Evolutionary conservation across 1,284 basidiomycete species (phyloP), one percentile per base, ranked within the genome.

Genomic region (Polyporus tsugae): DNA sequence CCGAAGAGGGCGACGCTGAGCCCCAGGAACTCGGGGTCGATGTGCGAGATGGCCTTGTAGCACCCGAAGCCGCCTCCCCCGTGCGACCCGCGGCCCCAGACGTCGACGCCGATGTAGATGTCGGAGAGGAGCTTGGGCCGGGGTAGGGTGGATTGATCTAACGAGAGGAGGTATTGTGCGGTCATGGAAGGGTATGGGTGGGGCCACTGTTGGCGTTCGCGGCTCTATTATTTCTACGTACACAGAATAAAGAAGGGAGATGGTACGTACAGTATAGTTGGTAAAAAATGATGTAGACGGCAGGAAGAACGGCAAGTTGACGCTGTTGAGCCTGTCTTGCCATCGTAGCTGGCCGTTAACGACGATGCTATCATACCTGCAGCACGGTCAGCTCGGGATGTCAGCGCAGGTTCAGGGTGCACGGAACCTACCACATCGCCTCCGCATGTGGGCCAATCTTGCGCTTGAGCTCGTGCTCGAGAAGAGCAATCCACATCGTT

Each of bases 351-450:
- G 76, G 0, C 94, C 94, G n/a, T 82, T 83, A 22, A 87, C 81
- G 42, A 89, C 85, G 17, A 95, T 87, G 60, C 92, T 93, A 75
- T 96, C 94, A 74, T 96, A 95, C 93, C 94, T 94, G 73, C 29
- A n/a, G 35, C 63, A 60, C 29, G 6, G 29, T 22, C 13, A 62
- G 42, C 15, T 33, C 22, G 4, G 29, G 0, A 36, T 15, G 49
- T 19, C 42, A n/a, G 11, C 22, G 10, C 10, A 19, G 22, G 1
- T 49, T 25, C 22, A 11, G n/a, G 22, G n/a, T 13, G 36, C 15
- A 38, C 10, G 2, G 2, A 9, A 63, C 80, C 65, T 74, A 93
- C 93, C 93, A 95, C 53, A 91, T 82, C 0, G 86, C 85, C 74
- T 91, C 86, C 0, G 89, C 87, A 68, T 93, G 89, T 1, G 82